Base-by-base conservation (phyloP, 345 rosid species). In the Turritis glabra region DNA sequence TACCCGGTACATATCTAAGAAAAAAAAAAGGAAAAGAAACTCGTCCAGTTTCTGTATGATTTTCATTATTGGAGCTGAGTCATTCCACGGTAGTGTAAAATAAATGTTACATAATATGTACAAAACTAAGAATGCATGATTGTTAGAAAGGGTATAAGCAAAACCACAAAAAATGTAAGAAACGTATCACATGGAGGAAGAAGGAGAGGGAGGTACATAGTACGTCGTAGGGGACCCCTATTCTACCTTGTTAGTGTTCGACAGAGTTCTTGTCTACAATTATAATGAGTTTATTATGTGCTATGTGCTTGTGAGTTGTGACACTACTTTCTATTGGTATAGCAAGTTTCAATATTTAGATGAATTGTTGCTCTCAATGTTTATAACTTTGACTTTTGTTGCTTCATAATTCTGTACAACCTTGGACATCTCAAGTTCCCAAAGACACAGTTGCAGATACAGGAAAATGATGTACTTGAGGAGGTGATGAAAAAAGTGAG, bases 171-270 rank as follows among this genome's bases (percentile, higher is more conserved):
- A 64, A 67, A 48, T 25, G 52, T 67, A 43, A 50, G 79, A 75
- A 75, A 15, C 17, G 37, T 59, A 67, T 68, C 74, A 75, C 74
- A 75, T 75, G 79, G 74, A 52, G 17, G 64, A 56, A 56, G 58
- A 22, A 54, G 71, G n/a, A 43, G 18, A n/a, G 23, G 29, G 33
- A 11, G 27, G 64, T 58, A 30, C 44, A 54, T 21, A 22, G 54
- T 27, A 41, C 30, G 17, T 67, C 4, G 23, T 3, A 48, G 79
- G 74, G 79, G 69, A 60, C 69, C 79, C 64, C 69, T 59, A 58
- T 38, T 29, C 54, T 75, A 75, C 38, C 13, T 27, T 68, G 48
- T 62, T 41, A 68, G 68, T 51, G 74, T 59, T 75, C 3, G 63
- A 75, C 69, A 68, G 29, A 68, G 69, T 68, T 63, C 8, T 59